Base-by-base conservation (phyloP, 2,329 filamentous ascomycete species). In the Cytospora leucostoma region DNA sequence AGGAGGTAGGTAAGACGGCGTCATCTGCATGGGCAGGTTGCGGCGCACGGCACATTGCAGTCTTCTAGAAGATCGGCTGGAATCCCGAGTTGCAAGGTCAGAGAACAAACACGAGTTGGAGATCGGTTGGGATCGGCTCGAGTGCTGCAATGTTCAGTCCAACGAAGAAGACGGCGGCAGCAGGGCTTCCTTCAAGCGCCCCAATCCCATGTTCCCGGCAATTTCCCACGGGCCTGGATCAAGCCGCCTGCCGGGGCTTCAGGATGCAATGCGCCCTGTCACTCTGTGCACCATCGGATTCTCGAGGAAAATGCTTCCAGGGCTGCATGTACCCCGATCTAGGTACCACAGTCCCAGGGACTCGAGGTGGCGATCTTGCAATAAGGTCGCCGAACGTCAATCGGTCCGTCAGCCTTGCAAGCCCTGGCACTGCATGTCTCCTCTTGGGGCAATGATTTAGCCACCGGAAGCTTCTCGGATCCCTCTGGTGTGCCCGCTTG, bases 51-150 rank as follows among this genome's bases (percentile, higher is more conserved):
- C 44, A 12, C 21, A 47, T 47, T 21, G 8, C 44, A 47, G n/a
- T 47, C 8, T 47, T 47, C 44, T 47, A 47, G 44, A 47, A 47
- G 44, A 47, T 47, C 44, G 44, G n/a, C n/a, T 47, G 44, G 44
- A 47, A 47, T n/a, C 44, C n/a, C 40, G 7, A 21, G 10, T 8
- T 19, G 44, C 44, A 47, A 47, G 44, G 44, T 27, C 27, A 4
- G 27, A 27, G 27, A 27, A 27, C 27, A 27, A 27, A 27, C 27
- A 19, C 21, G 44, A 47, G 44, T 47, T 47, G 44, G 44, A 21
- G 44, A 47, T 47, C 44, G 44, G 10, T 47, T 47, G 44, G n/a
- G 44, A 11, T 19, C 7, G n/a, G 17, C n/a, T n/a, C 17, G 10
- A 11, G 38, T 44, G n/a, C 40, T 44, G 40, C n/a, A 21, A 8